A percentile compares a stretch with the other conserved stretches of the same genome.
Evolutionary conservation across 1,284 basidiomycete species (phyloP).

Genomic region (Boletus austroedulis): DNA sequence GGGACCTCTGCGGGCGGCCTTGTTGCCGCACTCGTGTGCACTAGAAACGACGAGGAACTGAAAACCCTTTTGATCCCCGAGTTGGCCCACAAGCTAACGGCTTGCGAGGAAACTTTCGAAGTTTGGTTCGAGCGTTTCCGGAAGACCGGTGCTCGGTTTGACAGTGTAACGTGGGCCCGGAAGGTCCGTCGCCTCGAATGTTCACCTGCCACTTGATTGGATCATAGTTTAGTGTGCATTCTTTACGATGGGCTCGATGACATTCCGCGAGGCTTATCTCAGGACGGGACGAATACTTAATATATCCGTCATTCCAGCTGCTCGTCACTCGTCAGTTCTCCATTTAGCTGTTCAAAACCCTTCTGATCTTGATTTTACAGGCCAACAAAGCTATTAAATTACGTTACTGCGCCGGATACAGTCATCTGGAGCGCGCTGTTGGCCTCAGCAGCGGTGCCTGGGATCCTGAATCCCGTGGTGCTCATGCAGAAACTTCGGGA

Average conservation of each 20-base stretch:
- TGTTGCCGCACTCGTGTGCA: constrained; percentile 82
- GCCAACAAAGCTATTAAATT: constrained; percentile 93
- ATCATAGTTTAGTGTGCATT: constrained; percentile 52
- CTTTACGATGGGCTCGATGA: constrained; percentile 93
- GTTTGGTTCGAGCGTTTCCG: constrained; percentile 83
- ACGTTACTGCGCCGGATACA: constrained; percentile 91
- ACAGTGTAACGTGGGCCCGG: constrained; percentile 86
- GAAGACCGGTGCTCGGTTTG: constrained; percentile 91
- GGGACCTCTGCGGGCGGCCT: constrained; percentile 94
- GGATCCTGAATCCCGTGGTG: constrained; percentile 85
- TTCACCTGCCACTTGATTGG: background rate
- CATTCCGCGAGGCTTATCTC: constrained; percentile 94
- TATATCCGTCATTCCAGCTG: constrained; percentile 91
- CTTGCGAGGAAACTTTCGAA: constrained; percentile 81
- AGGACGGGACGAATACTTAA: constrained; percentile 93
- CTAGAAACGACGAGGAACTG: constrained; percentile 88
- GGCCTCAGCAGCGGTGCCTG: constrained; percentile 83
- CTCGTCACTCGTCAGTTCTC: constrained; percentile 80
- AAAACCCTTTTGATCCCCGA: constrained; percentile 74
- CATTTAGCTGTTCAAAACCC: constrained; percentile 1
- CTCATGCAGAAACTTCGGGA: constrained; percentile 90
- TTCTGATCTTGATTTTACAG: constrained; percentile 39
- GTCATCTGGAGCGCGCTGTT: constrained; percentile 76
- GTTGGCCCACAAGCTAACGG: constrained; percentile 85
- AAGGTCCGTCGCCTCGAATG: constrained; percentile 54